Conservation (phyloP, 2,329 filamentous ascomycete species). For the Tolypocladium ophioglossoides region DNA sequence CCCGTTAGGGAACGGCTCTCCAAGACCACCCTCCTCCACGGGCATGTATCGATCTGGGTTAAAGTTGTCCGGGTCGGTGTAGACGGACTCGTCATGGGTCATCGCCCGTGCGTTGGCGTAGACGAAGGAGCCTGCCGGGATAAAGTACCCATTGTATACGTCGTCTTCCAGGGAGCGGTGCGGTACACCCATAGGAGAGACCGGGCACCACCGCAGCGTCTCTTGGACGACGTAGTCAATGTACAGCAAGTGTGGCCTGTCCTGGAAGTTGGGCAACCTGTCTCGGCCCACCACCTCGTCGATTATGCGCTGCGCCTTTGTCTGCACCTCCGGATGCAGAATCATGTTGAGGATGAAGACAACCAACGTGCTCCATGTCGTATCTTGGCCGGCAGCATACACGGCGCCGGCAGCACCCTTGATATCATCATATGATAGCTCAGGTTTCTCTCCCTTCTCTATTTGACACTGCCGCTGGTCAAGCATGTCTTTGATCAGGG, state of each 20-base stretch:
- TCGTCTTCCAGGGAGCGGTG: constrained; percentile 45
- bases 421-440: constrained; percentile 31
- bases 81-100: constrained; percentile 28
- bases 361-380: constrained; percentile 30
- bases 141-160: constrained; percentile 43
- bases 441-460: constrained; percentile 15
- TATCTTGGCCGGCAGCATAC: constrained; percentile 35
- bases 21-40: constrained; percentile 22
- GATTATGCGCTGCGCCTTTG: constrained; percentile 33
- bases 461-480: constrained; percentile 12
- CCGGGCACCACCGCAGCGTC: constrained; percentile 30
- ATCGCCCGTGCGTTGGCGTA: constrained; percentile 34
- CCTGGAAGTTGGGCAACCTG: constrained; percentile 34
- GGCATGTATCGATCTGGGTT: constrained; percentile 33
- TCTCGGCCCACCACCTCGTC: constrained; percentile 34
- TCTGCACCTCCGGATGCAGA: constrained; percentile 30
- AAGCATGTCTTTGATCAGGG: constrained; percentile 14
- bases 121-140: constrained; percentile 40
- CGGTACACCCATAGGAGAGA: constrained; percentile 40
- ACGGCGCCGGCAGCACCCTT: constrained; percentile 38
- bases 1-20: constrained; percentile 34
- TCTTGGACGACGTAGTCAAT: constrained; percentile 37
- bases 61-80: constrained; percentile 31
- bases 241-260: constrained; percentile 30
- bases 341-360: constrained; percentile 35